These are phyloP conservation scores for Spatholobus suberectus DNA, from an alignment of 306 rosid species.

Conservation along the genomic window DNA sequence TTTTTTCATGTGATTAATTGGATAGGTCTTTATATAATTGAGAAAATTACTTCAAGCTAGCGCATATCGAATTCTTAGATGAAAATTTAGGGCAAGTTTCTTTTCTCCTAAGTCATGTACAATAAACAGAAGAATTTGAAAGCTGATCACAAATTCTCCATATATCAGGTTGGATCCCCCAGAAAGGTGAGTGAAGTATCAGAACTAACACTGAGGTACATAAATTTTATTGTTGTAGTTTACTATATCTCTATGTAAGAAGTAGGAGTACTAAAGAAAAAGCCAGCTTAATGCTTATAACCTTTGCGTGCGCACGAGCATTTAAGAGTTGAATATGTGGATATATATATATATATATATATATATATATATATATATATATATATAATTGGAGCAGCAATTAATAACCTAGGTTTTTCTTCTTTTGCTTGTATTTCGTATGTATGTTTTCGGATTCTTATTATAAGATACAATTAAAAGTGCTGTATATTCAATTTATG, in stretches of 20 bases:
- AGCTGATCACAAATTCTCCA: slow-evolving; percentile 30
- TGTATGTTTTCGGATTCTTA: slow-evolving; percentile 21
- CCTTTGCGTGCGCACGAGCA: slow-evolving; percentile 21
- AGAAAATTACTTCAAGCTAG: neutral
- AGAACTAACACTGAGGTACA: slow-evolving; percentile 39
- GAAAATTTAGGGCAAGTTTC: neutral
- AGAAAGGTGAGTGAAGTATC: slow-evolving; percentile 21
- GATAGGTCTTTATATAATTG: slow-evolving; percentile 2
- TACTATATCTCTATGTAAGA: neutral
- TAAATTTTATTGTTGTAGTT: slow-evolving; percentile 21
- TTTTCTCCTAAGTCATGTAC: neutral
- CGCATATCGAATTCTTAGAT: neutral
- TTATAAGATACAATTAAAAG: neutral
- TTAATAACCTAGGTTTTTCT: slow-evolving; percentile 30
- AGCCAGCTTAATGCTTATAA: slow-evolving; percentile 12
- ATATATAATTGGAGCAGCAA: slow-evolving; percentile 23
- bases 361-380: no score
- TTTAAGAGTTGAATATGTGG: slow-evolving; percentile 21
- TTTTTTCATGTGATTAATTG: slow-evolving; percentile 10
- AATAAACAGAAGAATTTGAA: neutral
- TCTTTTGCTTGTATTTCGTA: neutral
- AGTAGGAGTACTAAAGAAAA: slow-evolving; percentile 2
- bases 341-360: no score
- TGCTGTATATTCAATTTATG: neutral
- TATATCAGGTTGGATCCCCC: slow-evolving; percentile 20